Base-by-base conservation (phyloP, 106 monocot genomes). In the Apostasia shenzhenica region DNA sequence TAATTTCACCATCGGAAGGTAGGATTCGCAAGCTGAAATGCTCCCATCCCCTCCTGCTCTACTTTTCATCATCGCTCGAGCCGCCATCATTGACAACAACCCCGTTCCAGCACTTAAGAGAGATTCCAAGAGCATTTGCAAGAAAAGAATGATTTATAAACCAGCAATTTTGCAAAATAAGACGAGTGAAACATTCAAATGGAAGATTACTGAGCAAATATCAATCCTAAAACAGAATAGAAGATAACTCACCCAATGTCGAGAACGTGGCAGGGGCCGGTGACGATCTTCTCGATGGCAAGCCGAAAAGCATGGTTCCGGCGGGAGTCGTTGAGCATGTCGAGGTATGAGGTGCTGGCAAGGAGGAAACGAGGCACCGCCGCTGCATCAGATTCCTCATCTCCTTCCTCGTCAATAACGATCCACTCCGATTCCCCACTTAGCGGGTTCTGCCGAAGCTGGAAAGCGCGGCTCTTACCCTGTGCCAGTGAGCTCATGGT, bases 391-490 rank as follows among this genome's bases (percentile, higher is more conserved):
- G 55, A 75, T 4, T 68, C 68, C 5, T 70, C 76, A 2, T 72
- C 79, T 26, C 14, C 81, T 58, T 43, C 78, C 13, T 78, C 88
- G 2, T 91, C 79, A 57, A 99, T 73, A 72, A 93, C 87, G 69
- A 99, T 49, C 97, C 92, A 99, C 78, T 99, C 97, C 48, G 89
- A 85, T 48, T 85, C 83, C 57, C 97, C 97, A 26, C 92, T 99
- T 48, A 99, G 83, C 12, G 89, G 90, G 63, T 93, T 77, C 70
- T 74, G 59, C 50, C 75, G 79, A 59, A 90, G 87, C 78, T 99
- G 97, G 81, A 99, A 99, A 2, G 87, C 72, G 26, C 81, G 78
- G 55, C 62, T 55, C 38, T 13, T 4, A 8, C 13, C 13, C 26
- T 39, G 38, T 50, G 59, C 1, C 44, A 62, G 39, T 40, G 73